Conservation (phyloP, 192 early-diverging fungal species). For the Rhizophagus sp. region DNA sequence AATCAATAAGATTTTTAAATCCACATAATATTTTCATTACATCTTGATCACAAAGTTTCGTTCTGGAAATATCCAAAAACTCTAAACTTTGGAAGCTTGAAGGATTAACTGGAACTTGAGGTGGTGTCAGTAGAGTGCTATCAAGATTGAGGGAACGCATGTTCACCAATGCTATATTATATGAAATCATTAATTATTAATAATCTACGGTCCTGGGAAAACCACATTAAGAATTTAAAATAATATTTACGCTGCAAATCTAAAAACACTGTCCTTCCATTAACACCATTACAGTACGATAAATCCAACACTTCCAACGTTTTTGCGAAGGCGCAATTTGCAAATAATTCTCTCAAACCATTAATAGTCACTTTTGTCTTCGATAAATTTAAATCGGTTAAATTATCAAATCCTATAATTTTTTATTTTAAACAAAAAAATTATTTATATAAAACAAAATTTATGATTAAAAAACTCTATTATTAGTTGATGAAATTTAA, state of each 20-base stretch:
- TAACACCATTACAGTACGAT: not conserved
- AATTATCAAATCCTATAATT: not conserved
- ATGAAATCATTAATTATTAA: not conserved
- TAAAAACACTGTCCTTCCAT: not conserved
- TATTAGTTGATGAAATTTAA: not conserved
- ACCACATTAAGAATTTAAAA: not conserved
- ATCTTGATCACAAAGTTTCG: not conserved
- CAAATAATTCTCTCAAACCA: not conserved
- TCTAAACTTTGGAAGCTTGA: not conserved
- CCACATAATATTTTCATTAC: slow-evolving; percentile 11
- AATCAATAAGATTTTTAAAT: not conserved
- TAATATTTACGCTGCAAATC: slow-evolving; percentile 1
- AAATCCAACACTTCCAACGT: not conserved
- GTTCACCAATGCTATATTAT: not conserved
- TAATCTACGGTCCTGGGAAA: not conserved
- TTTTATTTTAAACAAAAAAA: not conserved
- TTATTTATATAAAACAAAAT: not conserved
- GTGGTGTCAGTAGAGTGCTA: not conserved
- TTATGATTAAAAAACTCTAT: no score
- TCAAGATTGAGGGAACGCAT: not conserved
- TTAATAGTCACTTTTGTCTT: not conserved
- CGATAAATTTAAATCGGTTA: not conserved
- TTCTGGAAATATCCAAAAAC: not conserved
- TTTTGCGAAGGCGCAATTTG: not conserved
- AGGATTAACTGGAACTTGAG: not conserved